phyloP scores from a whole-genome alignment of 495 filamentous ascomycete genomes.

The Platismatia glauca region DNA sequence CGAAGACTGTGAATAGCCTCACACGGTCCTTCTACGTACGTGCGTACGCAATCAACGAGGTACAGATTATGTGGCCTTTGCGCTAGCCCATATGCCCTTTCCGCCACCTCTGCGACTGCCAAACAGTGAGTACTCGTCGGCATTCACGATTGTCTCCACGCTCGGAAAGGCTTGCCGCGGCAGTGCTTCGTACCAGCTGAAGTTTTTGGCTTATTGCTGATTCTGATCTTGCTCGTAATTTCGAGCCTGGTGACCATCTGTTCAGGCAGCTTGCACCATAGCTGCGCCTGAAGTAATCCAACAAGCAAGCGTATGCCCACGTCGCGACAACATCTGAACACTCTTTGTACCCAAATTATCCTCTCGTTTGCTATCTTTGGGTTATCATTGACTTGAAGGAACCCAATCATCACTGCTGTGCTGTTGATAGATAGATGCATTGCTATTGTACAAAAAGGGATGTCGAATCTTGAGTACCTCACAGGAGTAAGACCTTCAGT shows the following conservation, averaged over 20 bases:
- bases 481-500: not conserved
- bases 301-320: not conserved
- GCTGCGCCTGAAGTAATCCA: too few species aligned
- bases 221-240: too few species aligned
- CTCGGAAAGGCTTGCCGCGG: too few species aligned
- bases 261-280: too few species aligned
- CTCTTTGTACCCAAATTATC: too few species aligned
- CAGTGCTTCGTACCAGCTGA: not conserved
- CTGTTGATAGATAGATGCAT: not conserved
- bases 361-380: too few species aligned
- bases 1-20: slow-evolving; percentile 1
- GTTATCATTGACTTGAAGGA: too few species aligned
- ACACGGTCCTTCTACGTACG: not conserved
- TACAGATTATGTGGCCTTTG: not conserved
- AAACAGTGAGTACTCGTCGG: not conserved
- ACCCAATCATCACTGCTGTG: not conserved
- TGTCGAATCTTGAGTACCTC: not conserved
- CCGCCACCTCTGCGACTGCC: not conserved
- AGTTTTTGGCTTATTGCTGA: too few species aligned
- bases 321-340: not conserved
- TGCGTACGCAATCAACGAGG: not conserved
- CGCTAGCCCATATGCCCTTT: not conserved
- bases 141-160: too few species aligned
- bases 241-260: too few species aligned
- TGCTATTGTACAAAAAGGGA: not conserved